Percentiles rank a stretch among this genome's conserved stretches.
Conservation (phyloP, 192 early-diverging fungal species). For the Pilaira anomala region DNA sequence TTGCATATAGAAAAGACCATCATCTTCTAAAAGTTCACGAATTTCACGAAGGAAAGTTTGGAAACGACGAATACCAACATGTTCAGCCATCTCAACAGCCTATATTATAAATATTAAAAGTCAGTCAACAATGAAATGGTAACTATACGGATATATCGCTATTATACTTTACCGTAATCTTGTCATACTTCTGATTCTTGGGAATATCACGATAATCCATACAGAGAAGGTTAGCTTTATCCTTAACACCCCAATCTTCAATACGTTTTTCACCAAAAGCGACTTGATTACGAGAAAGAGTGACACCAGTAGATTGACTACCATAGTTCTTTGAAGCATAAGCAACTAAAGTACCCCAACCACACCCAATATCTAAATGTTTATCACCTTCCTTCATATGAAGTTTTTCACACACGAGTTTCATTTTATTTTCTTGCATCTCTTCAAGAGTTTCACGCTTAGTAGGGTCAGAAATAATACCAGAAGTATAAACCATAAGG, state of each 20-base stretch:
- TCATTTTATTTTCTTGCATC: constrained; percentile 95
- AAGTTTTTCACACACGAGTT: constrained; percentile 81
- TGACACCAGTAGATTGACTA: constrained; percentile 89
- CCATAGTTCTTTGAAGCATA: constrained; percentile 88
- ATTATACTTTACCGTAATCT: constrained; percentile 68
- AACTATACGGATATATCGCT: background rate
- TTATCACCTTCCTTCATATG: constrained; percentile 83
- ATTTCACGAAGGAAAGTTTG: constrained; percentile 88
- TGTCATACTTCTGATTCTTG: constrained; percentile 80
- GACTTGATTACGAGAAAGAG: constrained; percentile 89
- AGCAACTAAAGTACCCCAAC: constrained; percentile 92
- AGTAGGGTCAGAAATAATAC: constrained; percentile 74
- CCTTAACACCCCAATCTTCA: constrained; percentile 73
- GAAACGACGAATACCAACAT: constrained; percentile 94
- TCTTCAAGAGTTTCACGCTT: constrained; percentile 86
- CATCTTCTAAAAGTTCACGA: constrained; percentile 92
- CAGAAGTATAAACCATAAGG: constrained; percentile 96
- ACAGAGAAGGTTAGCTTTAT: constrained; percentile 77
- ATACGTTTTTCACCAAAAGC: constrained; percentile 85
- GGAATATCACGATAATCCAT: constrained; percentile 99
- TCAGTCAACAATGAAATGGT: background rate
- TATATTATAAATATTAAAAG: constrained; percentile 6
- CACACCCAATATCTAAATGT: constrained; percentile 97
- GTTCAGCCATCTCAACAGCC: constrained; percentile 98
- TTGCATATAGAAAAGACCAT: constrained; percentile 97